phyloP scores from a whole-genome alignment of 2,329 filamentous ascomycete species.

The Fusarium sp. region DNA sequence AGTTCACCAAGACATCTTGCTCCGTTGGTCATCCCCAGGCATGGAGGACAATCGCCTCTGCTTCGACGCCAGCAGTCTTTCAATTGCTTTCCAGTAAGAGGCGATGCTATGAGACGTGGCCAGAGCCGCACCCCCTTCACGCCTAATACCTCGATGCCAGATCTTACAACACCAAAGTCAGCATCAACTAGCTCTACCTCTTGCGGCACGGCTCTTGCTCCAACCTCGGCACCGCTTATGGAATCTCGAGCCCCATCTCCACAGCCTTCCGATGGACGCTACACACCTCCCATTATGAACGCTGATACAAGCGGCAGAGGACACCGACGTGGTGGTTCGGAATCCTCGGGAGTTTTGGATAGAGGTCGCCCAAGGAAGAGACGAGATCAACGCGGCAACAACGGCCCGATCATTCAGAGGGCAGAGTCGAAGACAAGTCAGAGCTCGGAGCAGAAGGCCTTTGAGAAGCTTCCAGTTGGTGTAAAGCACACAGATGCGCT shows the following conservation, averaged over 20 bases:
- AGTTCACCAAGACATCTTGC: slow-evolving; percentile 63
- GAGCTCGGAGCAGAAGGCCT: slow-evolving; percentile 64
- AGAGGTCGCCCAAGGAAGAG: slow-evolving; percentile 68
- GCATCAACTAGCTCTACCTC: slow-evolving; percentile 51
- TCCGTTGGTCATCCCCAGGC: slow-evolving; percentile 64
- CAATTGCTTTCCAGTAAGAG: slow-evolving; percentile 58
- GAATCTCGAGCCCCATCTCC: slow-evolving; percentile 55
- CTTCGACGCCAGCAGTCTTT: slow-evolving; percentile 52
- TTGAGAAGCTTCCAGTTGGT: slow-evolving; percentile 69
- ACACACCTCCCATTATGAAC: slow-evolving; percentile 41
- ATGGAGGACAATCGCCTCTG: slow-evolving; percentile 28
- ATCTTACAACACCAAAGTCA: slow-evolving; percentile 56
- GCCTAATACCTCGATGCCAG: slow-evolving; percentile 49
- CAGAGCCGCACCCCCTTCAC: slow-evolving; percentile 54
- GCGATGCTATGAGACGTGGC: slow-evolving; percentile 54
- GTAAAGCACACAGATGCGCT: slow-evolving; percentile 63
- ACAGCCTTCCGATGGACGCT: slow-evolving; percentile 54
- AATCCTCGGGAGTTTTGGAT: slow-evolving; percentile 67
- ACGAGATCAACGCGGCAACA: slow-evolving; percentile 53
- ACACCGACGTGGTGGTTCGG: slow-evolving; percentile 65
- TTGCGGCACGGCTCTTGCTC: slow-evolving; percentile 56
- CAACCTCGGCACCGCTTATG: slow-evolving; percentile 57
- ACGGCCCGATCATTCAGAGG: slow-evolving; percentile 50
- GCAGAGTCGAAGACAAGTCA: slow-evolving; percentile 56
- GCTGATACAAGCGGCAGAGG: slow-evolving; percentile 34